phyloP scores from a whole-genome alignment of 768 basidiomycete species.

The Chalciporus pseudorubinellus region DNA sequence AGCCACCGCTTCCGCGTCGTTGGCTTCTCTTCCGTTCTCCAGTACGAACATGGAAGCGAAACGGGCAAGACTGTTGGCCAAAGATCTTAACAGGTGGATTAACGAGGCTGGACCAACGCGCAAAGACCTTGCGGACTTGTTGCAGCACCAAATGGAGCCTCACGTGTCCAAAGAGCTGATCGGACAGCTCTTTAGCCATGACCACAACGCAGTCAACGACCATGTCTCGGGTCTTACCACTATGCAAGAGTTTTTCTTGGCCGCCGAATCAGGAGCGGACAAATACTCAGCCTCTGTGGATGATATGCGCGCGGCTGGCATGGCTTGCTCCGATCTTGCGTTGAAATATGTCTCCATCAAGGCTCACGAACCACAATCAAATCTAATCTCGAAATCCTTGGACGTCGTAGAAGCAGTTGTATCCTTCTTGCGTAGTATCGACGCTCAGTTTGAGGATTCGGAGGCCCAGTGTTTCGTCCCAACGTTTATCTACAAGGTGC shows the following conservation, averaged over 20 bases:
- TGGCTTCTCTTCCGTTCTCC: conserved; percentile 35
- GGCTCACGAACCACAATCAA: conserved; percentile 87
- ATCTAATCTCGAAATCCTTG: conserved; percentile 81
- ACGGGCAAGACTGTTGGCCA: conserved; percentile 55
- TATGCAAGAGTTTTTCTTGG: conserved; percentile 73
- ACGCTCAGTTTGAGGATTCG: conserved; percentile 78
- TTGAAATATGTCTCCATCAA: conserved; percentile 93
- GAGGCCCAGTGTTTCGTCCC: conserved; percentile 90
- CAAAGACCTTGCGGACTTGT: conserved; percentile 81
- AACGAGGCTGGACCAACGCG: conserved; percentile 82
- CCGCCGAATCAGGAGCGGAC: conserved; percentile 55
- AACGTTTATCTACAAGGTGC: conserved; percentile 84
- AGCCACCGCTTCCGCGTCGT: conserved; percentile 31
- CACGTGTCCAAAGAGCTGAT: conserved; percentile 74
- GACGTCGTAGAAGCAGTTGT: conserved; percentile 82
- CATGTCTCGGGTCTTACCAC: conserved; percentile 73
- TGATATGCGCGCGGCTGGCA: conserved; percentile 58
- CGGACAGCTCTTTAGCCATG: conserved; percentile 84
- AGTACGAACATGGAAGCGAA: conserved; percentile 44
- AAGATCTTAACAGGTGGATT: conserved; percentile 80
- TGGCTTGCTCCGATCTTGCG: conserved; percentile 88
- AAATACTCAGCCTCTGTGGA: conserved; percentile 43
- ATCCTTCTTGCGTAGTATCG: conserved; percentile 65
- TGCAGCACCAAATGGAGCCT: conserved; percentile 91
- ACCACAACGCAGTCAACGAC: conserved; percentile 94